Evolutionary conservation across 2,329 filamentous ascomycete species (phyloP), one percentile per base, ranked within the genome.

Genomic region (Zymoseptoria brevis): DNA sequence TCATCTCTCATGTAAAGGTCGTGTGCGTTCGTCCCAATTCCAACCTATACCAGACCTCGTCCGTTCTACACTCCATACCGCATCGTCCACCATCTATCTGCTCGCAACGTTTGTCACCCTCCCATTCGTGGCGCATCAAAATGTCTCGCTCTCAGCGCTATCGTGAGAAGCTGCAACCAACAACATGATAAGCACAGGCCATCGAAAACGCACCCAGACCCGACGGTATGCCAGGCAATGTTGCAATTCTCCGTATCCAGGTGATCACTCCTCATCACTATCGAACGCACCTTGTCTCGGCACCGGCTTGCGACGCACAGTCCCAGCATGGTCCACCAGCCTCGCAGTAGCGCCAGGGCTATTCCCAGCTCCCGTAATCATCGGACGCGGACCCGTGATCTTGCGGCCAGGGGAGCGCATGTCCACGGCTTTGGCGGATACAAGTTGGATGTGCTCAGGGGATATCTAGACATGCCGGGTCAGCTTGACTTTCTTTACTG

Each of bases 341-440:
- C 51, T 11, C 22, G 51, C 51, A 4, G 51, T 29, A 53, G 19
- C n/a, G 16, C 22, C n/a, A 19, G 41, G 53, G 53, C 55, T 64
- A n/a, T 57, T 60, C 9, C 66, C 62, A 54, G 72, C 74, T 54
- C 72, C 71, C 55, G 71, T 72, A 8, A 75, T 75, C 77, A 80
- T 80, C 1, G 77, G 77, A n/a, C 78, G 65, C 0, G 78, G 78
- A 0, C 78, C 78, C 0, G 77, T 79, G 62, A 79, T 77, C 64
- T 78, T 78, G 60, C 76, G 73, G 63, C 71, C 68, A 5, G 74
- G 72, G 45, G 67, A 71, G 49, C 69, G 69, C 59, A 71, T 63
- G 57, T 67, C 62, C 24, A 69, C 64, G 19, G 66, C 66, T 54
- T 64, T 63, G 11, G 68, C 68, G 8, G 66, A 66, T 16, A 63